A percentile compares a stretch with the other conserved stretches of the same genome.
These are phyloP conservation scores for Tetragonia tetragonoides DNA, from an alignment of 148 eudicot species.

Conservation along the genomic window DNA sequence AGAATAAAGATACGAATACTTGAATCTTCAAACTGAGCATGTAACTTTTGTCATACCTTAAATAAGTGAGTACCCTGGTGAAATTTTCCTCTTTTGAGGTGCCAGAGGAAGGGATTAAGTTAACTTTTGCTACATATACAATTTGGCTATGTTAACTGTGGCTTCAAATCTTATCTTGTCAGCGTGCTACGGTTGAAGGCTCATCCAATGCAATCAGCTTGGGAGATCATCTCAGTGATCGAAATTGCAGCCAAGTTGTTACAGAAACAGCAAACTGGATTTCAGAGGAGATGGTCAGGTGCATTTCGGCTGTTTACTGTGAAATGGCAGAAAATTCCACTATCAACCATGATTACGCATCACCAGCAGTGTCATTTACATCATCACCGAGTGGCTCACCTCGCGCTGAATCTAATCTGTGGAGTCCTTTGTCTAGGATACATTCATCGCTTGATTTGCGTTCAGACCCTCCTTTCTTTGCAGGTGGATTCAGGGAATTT, in stretches of 20 bases:
- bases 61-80: no score
- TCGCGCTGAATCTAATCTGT: conserved; percentile 24
- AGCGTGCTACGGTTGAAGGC: conserved; percentile 37
- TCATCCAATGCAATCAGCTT: conserved; percentile 32
- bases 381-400: conserved; percentile 46
- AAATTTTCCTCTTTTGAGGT: no score
- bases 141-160: not conserved
- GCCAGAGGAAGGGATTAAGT: no score
- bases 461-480: conserved; percentile 38
- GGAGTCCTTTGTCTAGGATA: conserved; percentile 44
- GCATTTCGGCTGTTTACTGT: conserved; percentile 58
- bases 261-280: conserved; percentile 60
- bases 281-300: conserved; percentile 80
- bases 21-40: no score
- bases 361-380: conserved; percentile 45
- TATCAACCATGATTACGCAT: conserved; percentile 30
- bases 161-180: conserved; percentile 18
- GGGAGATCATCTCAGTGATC: conserved; percentile 38
- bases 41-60: no score
- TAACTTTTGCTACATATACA: not conserved
- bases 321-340: conserved; percentile 53
- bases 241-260: conserved; percentile 28
- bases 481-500: conserved; percentile 44
- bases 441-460: conserved; percentile 32
- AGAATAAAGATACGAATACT: no score